Percentiles rank a stretch among this genome's conserved stretches.
Conservation (phyloP, 1,284 basidiomycete genomes). For the Malassezia equina region DNA sequence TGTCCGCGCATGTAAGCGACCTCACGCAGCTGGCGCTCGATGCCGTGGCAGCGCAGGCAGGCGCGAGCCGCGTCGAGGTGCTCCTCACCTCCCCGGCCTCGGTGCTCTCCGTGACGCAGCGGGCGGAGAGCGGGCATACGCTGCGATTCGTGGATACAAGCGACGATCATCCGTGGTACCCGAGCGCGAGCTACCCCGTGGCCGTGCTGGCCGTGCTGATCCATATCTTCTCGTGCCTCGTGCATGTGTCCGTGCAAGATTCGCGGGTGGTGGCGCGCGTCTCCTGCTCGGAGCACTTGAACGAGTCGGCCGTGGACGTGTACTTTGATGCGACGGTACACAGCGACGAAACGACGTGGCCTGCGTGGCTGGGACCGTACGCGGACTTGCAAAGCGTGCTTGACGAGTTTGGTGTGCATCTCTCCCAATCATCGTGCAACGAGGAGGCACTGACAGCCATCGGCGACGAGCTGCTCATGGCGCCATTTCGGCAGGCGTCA, state of each 20-base stretch:
- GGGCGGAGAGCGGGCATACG: not conserved
- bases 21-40: conserved; percentile 11
- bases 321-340: conserved; percentile 10
- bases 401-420: conserved; percentile 9
- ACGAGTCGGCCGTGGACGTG: conserved; percentile 3
- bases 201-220: conserved; percentile 12
- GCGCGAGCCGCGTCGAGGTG: conserved; percentile 11
- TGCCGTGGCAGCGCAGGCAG: conserved; percentile 4
- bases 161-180: conserved; percentile 7
- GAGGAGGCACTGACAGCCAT: not conserved
- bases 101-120: not conserved
- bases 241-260: conserved; percentile 10
- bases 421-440: not conserved
- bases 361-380: conserved; percentile 15
- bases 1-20: conserved; percentile 4
- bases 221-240: conserved; percentile 12
- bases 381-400: conserved; percentile 14
- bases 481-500: not conserved
- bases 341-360: conserved; percentile 8
- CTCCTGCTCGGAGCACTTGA: not conserved
- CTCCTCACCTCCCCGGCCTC: conserved; percentile 3
- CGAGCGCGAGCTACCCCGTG: conserved; percentile 5
- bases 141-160: not conserved
- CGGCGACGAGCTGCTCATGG: not conserved
- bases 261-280: conserved; percentile 1